These are phyloP conservation scores for Heteromeles arbutifolia DNA, from an alignment of 306 rosid genomes.

Conservation along the genomic window DNA sequence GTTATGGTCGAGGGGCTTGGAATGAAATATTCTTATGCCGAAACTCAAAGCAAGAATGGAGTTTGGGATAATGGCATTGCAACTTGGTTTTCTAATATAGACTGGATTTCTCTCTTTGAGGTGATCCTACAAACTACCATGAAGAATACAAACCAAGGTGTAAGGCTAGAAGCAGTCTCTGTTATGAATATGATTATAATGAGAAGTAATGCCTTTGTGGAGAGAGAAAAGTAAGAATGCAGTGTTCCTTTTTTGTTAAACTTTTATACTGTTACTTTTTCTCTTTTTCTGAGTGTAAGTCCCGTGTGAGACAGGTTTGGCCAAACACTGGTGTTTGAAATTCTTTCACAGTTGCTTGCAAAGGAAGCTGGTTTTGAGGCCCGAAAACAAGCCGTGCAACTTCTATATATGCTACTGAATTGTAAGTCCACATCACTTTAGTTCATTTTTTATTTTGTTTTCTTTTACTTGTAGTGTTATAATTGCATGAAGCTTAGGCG, in stretches of 20 bases:
- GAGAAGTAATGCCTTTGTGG: slow-evolving; percentile 46
- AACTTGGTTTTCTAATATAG: slow-evolving; percentile 37
- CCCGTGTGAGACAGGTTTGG: slow-evolving; percentile 47
- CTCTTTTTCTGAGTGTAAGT: slow-evolving; percentile 6
- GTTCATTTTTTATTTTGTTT: background rate
- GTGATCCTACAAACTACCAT: slow-evolving; percentile 47
- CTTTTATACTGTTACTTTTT: slow-evolving; percentile 4
- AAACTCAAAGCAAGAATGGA: slow-evolving; percentile 31
- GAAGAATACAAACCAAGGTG: slow-evolving; percentile 50
- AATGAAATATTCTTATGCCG: slow-evolving; percentile 18
- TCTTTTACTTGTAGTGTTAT: background rate
- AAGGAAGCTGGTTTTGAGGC: slow-evolving; percentile 66
- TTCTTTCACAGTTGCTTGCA: slow-evolving; percentile 52
- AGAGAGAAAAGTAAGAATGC: slow-evolving; percentile 68
- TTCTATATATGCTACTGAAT: slow-evolving; percentile 64
- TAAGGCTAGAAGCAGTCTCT: slow-evolving; percentile 61
- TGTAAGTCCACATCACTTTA: slow-evolving; percentile 48
- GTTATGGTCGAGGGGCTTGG: slow-evolving; percentile 46
- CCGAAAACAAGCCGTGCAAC: slow-evolving; percentile 51
- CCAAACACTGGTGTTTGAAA: slow-evolving; percentile 44
- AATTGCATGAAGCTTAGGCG: background rate
- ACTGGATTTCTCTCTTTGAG: slow-evolving; percentile 58
- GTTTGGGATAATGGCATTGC: slow-evolving; percentile 33
- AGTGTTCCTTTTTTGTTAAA: slow-evolving; percentile 14
- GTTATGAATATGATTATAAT: slow-evolving; percentile 55